Evolutionary conservation across 2,329 filamentous ascomycete species (phyloP), one percentile per base, ranked within the genome.

Genomic region (Colletotrichum tamarilloi): DNA sequence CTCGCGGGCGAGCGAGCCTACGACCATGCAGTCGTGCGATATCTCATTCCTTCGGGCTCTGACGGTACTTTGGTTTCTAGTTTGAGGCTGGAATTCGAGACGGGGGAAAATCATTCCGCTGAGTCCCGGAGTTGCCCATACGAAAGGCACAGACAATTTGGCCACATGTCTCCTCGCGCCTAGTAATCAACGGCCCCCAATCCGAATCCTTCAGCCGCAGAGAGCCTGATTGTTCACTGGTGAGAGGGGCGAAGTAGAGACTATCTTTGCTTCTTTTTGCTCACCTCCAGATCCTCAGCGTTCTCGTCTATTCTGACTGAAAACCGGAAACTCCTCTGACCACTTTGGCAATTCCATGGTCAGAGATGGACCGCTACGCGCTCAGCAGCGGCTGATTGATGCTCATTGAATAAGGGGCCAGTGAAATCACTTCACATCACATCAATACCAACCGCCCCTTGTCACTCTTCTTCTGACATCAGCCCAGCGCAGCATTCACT

Each of bases 401-500:
- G 42, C 42, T 49, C 42, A 8, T n/a, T n/a, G 3, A 62, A 24
- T 24, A 8, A 24, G 24, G 16, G 59, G 1, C 59, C 24, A 49
- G 38, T 62, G 8, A 14, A 24, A 35, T 24, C 62, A 35, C 32
- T 11, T 35, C 16, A 35, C 32, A 12, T 35, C 16, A 49, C 19
- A 49, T 49, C 19, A 11, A 49, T 19, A n/a, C 8, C 42, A 49
- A 46, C 42, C 42, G 7, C 42, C 42, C 42, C 19, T 11, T 19
- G 42, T 49, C 62, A 28, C 49, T 4, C 28, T 14, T 16, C 19
- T 38, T 56, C 62, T 56, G 26, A 65, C 62, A 65, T 56, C 62
- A 56, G 62, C 49, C 35, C n/a, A 38, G 49, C 30, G 62, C 52
- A 65, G 49, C 62, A 65, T 26, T n/a, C 62, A 22, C 49, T 49